Evolutionary conservation across 2,329 filamentous ascomycete genomes (phyloP), one percentile per base, ranked within the genome.

Genomic region (Fusarium setosum): DNA sequence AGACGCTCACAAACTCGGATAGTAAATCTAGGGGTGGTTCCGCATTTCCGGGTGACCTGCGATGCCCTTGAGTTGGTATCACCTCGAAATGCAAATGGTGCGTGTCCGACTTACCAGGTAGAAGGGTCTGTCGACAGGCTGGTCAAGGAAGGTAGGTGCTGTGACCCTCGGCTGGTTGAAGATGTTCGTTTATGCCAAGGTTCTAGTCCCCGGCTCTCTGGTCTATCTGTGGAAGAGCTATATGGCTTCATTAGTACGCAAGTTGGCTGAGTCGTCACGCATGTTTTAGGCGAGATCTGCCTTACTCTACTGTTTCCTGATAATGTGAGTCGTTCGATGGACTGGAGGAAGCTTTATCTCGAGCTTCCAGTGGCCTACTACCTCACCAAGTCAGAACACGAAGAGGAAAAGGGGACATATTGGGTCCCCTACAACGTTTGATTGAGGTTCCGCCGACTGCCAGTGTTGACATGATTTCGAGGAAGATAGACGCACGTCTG

Each of bases 401-500:
- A 20, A 41, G 10, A n/a, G 3, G 15, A 37, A 35, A 13, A 13
- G n/a, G 15, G 5, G 10, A 5, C 1, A 13, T 31, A n/a, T 6
- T 1, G n/a, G n/a, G n/a, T n/a, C n/a, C 1, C 13, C 29, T 52
- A 68, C 67, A 56, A 48, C 2, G 29, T 32, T 3, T 60, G 53
- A 10, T 38, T 32, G 12, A 49, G 18, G 11, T 44, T 10, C 23
- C 21, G 38, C 2, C 56, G 13, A 5, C 8, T 42, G 15, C 31
- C 17, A 34, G 20, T 47, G 12, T 47, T 51, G 2, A 41, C 34
- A 10, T 61, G 58, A 9, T 61, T 67, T 1, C 65, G 44, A 2
- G 69, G 69, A 1, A 72, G 69, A 51, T 72, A 72, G 2, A 63
- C 44, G 12, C 69, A 72, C 0, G 55, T 47, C 15, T 68, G 59